These are phyloP conservation scores for Candida xiaguanensis DNA, from an alignment of 805 yeast species.

Conservation along the genomic window DNA sequence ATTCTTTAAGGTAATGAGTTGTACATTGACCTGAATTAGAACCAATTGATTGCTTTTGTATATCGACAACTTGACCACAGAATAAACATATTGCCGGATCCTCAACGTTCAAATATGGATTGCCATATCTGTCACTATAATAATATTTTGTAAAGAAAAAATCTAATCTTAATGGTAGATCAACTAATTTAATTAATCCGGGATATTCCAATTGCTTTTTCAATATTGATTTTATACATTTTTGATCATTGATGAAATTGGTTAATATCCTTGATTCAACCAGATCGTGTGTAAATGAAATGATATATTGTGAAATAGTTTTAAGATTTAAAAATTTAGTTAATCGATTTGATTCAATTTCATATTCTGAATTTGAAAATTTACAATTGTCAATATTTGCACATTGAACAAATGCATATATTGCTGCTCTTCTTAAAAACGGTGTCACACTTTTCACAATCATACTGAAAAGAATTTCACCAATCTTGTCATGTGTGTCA, in stretches of 20 bases:
- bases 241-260: slow-evolving; percentile 15
- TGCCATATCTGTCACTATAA: slow-evolving; percentile 40
- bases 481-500: slow-evolving; percentile 21
- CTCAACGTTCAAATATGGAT: slow-evolving; percentile 36
- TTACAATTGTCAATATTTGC: slow-evolving; percentile 40
- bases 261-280: slow-evolving; percentile 25
- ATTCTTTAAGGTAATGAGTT: slow-evolving; percentile 60
- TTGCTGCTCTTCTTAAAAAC: slow-evolving; percentile 59
- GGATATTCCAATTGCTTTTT: slow-evolving; percentile 53
- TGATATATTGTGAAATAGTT: slow-evolving; percentile 20
- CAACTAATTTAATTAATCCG: slow-evolving; percentile 55
- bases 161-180: slow-evolving; percentile 66
- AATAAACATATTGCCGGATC: slow-evolving; percentile 87
- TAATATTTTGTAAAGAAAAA: slow-evolving; percentile 60
- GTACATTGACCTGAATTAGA: slow-evolving; percentile 73
- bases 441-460: slow-evolving; percentile 56
- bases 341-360: slow-evolving; percentile 52
- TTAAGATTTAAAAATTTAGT: slow-evolving; percentile 45
- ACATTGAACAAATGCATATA: slow-evolving; percentile 51
- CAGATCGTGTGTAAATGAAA: slow-evolving; percentile 14
- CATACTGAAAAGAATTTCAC: slow-evolving; percentile 48
- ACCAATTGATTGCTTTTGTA: slow-evolving; percentile 60
- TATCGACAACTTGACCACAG: slow-evolving; percentile 67
- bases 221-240: slow-evolving; percentile 5
- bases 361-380: slow-evolving; percentile 14